Evolutionary conservation across 139 green algal genomes (phyloP).

Genomic region (Chlorella sp.): DNA sequence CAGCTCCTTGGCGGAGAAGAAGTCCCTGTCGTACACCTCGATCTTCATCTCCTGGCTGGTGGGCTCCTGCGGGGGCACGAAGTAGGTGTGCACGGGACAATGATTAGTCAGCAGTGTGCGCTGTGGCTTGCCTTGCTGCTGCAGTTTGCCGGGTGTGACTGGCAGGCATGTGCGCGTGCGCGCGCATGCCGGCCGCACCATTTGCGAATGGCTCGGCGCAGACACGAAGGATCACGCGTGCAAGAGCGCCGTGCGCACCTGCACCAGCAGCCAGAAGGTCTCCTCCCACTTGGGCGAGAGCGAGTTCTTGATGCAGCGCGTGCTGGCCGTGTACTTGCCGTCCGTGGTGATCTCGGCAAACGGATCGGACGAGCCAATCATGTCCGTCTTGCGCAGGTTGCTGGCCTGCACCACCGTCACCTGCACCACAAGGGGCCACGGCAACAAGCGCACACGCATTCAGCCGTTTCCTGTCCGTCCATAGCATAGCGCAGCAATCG

Average conservation of each 20-base stretch:
- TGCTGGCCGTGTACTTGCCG: background rate
- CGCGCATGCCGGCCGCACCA: too few relatives aligned
- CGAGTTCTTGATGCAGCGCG: background rate
- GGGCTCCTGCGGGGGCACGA: background rate
- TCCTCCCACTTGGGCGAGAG: conserved; percentile 5
- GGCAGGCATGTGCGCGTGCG: too few relatives aligned
- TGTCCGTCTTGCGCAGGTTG: background rate
- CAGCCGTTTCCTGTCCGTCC: background rate
- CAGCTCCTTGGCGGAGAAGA: conserved; percentile 3
- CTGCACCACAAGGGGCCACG: too few relatives aligned
- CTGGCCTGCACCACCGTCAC: background rate
- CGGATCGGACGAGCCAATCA: conserved; percentile 1
- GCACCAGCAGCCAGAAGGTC: conserved; percentile 12
- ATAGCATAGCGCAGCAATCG: background rate
- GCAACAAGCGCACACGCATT: background rate
- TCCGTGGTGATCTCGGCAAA: conserved; percentile 10
- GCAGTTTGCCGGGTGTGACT: too few relatives aligned
- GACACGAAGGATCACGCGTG: too few relatives aligned
- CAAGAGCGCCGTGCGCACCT: too few relatives aligned
- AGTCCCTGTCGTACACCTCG: conserved; percentile 1
- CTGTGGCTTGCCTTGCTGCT: too few relatives aligned
- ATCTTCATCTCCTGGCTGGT: conserved; percentile 3
- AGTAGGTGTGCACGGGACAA: too few relatives aligned
- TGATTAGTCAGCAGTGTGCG: too few relatives aligned
- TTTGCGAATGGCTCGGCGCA: too few relatives aligned